phyloP scores from a whole-genome alignment of 306 rosid species.

The Pyrus bretschneideri region DNA sequence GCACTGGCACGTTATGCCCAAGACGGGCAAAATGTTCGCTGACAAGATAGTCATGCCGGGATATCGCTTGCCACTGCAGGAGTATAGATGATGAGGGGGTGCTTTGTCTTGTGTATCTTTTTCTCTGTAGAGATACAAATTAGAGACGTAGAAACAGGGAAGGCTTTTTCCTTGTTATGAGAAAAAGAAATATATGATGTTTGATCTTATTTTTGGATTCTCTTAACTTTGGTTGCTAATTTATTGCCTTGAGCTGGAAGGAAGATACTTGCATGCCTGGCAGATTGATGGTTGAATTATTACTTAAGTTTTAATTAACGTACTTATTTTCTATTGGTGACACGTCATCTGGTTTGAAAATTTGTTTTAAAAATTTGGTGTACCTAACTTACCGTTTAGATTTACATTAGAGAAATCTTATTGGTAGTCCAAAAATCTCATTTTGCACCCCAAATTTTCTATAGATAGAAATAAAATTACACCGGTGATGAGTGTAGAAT shows the following conservation, averaged over 20 bases:
- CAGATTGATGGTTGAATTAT: no score
- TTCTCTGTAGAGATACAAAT: conserved; percentile 25
- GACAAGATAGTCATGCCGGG: conserved; percentile 73
- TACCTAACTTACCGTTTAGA: no score
- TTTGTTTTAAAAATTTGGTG: no score
- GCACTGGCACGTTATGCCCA: conserved; percentile 99
- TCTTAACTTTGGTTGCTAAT: neutral
- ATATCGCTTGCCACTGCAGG: conserved; percentile 54
- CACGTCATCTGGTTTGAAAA: no score
- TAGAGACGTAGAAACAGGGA: conserved; percentile 25
- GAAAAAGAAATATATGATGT: neutral
- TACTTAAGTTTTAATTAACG: no score
- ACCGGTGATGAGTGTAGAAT: no score
- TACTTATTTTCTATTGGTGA: no score
- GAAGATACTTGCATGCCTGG: no score
- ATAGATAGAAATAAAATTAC: no score
- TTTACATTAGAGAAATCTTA: no score
- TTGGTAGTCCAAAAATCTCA: no score
- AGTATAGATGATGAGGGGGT: conserved; percentile 53
- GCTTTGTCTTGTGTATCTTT: conserved; percentile 19
- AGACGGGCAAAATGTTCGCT: conserved; percentile 85
- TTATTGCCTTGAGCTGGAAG: neutral
- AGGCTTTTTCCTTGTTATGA: neutral
- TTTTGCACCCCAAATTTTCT: no score
- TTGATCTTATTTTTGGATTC: conserved; percentile 17